Base-by-base conservation (phyloP, 371 early-diverging fungal genomes). In the Mucor indicus region DNA sequence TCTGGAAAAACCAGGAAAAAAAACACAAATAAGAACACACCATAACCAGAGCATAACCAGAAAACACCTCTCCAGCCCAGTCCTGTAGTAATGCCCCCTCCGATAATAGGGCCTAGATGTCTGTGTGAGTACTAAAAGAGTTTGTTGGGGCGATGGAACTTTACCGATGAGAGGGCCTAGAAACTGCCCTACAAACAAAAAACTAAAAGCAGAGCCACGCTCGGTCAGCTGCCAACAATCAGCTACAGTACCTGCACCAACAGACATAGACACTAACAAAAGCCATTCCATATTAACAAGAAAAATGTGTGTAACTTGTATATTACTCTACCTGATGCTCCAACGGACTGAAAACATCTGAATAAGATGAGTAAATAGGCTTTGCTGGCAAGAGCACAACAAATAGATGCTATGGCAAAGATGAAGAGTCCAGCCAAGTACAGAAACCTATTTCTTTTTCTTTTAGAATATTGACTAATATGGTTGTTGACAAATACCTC, bases 321-420 rank as follows among this genome's bases (percentile, higher is more conserved):
- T 27, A 31, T 79, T 80, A 9, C 6, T 42, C 16, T 80, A 45
- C 85, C 85, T 11, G 85, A 82, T 9, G 85, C 68, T 2, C 90
- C 90, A 27, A 75, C 54, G n/a, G 87, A 64, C 54, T 91, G 92
- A 37, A 91, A 45, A 9, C 81, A 63, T 2, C 92, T 82, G 25
- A 87, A 69, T 2, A 70, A 65, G 19, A 87, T 72, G 5, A 91
- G 65, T 8, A 75, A 44, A 29, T 70, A 58, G 19, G 86, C 75
- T 15, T 59, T 80, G 4, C 48, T 62, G 9, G 85, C 60, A 5
- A 86, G 46, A 9, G 83, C 85, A 27, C 78, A 78, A 1, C 86
- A 86, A 13, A 90, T 44, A 21, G 84, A 84, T 19, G 86, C 84
- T 8, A 61, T 48, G 11, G 64, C 52, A 56, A 78, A 90, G 5